These are phyloP conservation scores for Blastobotrys mokoenaii DNA, from an alignment of 805 yeast species.

Conservation along the genomic window DNA sequence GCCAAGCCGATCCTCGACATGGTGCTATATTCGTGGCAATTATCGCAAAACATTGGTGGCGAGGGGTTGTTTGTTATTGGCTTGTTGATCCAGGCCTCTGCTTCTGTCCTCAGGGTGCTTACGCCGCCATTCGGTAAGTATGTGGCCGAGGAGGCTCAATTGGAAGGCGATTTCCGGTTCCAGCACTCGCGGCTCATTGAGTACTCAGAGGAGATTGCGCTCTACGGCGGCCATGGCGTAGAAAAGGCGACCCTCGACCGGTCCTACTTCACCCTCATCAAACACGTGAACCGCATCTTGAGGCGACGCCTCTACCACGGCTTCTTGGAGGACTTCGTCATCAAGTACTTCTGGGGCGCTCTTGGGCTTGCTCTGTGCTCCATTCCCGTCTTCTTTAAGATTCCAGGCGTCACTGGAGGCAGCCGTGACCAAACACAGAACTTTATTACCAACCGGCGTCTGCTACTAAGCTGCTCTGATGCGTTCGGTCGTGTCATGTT, in stretches of 20 bases:
- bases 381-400: slow-evolving; percentile 70
- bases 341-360: slow-evolving; percentile 94
- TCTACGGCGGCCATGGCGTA: slow-evolving; percentile 69
- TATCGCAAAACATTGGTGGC: slow-evolving; percentile 46
- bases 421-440: slow-evolving; percentile 46
- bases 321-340: slow-evolving; percentile 77
- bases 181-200: slow-evolving; percentile 74
- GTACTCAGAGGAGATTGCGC: slow-evolving; percentile 80
- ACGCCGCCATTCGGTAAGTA: slow-evolving; percentile 87
- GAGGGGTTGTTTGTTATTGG: slow-evolving; percentile 71
- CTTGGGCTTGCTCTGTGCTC: slow-evolving; percentile 84
- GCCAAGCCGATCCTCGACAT: slow-evolving; percentile 78
- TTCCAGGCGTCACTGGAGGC: slow-evolving; percentile 28
- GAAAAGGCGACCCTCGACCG: slow-evolving; percentile 72
- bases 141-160: slow-evolving; percentile 63
- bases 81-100: slow-evolving; percentile 70
- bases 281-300: slow-evolving; percentile 66
- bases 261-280: slow-evolving; percentile 71
- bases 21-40: slow-evolving; percentile 68
- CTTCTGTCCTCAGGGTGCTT: slow-evolving; percentile 59
- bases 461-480: slow-evolving; percentile 75
- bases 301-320: slow-evolving; percentile 71
- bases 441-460: slow-evolving; percentile 80
- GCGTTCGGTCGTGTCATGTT: slow-evolving; percentile 82
- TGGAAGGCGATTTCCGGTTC: slow-evolving; percentile 79